A percentile compares a stretch with the other conserved stretches of the same genome.
phyloP scores from a whole-genome alignment of 148 eudicot genomes.

The Nyssa sinensis region DNA sequence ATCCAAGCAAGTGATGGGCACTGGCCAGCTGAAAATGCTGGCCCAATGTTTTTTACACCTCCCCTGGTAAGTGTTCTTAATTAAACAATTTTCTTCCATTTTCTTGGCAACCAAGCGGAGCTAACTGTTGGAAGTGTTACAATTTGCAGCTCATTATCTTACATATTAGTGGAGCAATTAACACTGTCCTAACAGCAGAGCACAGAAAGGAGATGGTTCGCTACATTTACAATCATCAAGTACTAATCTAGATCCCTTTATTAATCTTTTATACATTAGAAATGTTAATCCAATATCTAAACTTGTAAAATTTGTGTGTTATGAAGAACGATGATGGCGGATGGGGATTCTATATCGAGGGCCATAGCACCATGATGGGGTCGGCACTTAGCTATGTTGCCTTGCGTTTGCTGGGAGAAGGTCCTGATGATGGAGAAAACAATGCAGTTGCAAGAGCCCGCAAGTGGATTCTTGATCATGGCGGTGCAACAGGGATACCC shows the following conservation, averaged over 20 bases:
- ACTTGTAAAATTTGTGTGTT: neutral
- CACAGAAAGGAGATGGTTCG: conserved; percentile 11
- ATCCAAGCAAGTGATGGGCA: conserved; percentile 16
- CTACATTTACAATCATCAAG: conserved; percentile 14
- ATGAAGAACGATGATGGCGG: conserved; percentile 10
- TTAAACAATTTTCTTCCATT: neutral
- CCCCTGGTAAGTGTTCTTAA: conserved; percentile 3
- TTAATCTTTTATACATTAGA: neutral
- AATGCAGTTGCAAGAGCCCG: neutral
- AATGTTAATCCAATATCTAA: neutral
- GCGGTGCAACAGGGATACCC: neutral
- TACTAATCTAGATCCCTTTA: neutral
- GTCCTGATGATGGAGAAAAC: neutral
- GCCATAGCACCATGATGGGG: conserved; percentile 11
- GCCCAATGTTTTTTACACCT: conserved; percentile 8
- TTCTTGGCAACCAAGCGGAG: neutral
- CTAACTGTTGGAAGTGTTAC: neutral
- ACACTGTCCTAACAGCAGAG: neutral
- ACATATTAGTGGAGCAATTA: neutral
- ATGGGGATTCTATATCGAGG: conserved; percentile 10
- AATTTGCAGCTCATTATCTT: neutral
- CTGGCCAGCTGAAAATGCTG: conserved; percentile 10
- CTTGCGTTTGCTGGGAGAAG: conserved; percentile 11
- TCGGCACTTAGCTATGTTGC: conserved; percentile 1
- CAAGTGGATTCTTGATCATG: conserved; percentile 16